A percentile compares a stretch with the other conserved stretches of the same genome.
These are phyloP conservation scores for Microcera coccophila DNA, from an alignment of 2,329 filamentous ascomycete species.

Conservation along the genomic window DNA sequence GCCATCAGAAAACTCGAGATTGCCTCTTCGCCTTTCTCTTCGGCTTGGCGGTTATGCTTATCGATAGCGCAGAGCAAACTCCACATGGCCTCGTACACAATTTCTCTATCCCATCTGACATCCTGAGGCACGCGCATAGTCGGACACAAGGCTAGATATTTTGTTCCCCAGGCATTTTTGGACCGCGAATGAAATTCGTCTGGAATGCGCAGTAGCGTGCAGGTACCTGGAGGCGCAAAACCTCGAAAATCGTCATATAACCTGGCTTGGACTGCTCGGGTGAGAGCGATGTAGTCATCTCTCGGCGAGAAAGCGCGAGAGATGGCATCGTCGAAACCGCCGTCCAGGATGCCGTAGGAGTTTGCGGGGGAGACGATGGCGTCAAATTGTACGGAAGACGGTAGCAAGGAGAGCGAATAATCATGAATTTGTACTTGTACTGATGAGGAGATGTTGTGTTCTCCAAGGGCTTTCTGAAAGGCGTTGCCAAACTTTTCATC, in stretches of 20 bases:
- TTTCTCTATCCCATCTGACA: slow-evolving; percentile 47
- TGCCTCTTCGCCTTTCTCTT: slow-evolving; percentile 13
- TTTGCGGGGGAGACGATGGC: slow-evolving; percentile 52
- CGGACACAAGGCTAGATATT: slow-evolving; percentile 47
- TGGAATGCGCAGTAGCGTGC: slow-evolving; percentile 45
- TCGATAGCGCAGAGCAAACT: slow-evolving; percentile 47
- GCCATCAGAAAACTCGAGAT: slow-evolving; percentile 48
- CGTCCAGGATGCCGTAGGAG: slow-evolving; percentile 51
- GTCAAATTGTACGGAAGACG: slow-evolving; percentile 38
- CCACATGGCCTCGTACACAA: slow-evolving; percentile 54
- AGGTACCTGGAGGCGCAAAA: slow-evolving; percentile 48
- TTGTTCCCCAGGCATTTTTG: slow-evolving; percentile 39
- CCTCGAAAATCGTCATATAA: slow-evolving; percentile 47
- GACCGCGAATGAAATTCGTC: slow-evolving; percentile 30
- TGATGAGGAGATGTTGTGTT: slow-evolving; percentile 26
- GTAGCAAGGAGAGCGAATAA: slow-evolving; percentile 36
- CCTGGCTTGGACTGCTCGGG: slow-evolving; percentile 39
- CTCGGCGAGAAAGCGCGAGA: slow-evolving; percentile 44
- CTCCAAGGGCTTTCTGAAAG: slow-evolving; percentile 5
- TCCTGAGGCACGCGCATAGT: slow-evolving; percentile 48
- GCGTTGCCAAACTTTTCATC: slow-evolving; percentile 12
- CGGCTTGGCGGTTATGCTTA: slow-evolving; percentile 39
- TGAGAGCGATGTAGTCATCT: slow-evolving; percentile 46
- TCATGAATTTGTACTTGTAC: slow-evolving; percentile 36
- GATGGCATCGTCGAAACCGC: slow-evolving; percentile 53